Base-by-base conservation (phyloP, 2,329 filamentous ascomycete species). In the Neonectria magnoliae region DNA sequence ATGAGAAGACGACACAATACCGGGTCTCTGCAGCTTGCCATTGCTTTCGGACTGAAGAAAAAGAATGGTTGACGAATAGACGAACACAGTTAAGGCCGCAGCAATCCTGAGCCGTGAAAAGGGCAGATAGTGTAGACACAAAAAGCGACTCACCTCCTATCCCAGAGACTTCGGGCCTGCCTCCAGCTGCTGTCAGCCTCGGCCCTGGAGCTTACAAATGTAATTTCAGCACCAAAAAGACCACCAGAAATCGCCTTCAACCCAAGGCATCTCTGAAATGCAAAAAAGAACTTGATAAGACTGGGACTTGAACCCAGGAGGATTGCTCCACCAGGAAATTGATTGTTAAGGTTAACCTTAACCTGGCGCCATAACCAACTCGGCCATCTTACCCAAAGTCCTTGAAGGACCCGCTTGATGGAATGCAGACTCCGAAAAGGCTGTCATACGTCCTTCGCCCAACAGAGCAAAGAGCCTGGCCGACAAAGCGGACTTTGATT, bases 361-460 rank as follows among this genome's bases (percentile, higher is more conserved):
- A 72, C 71, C 71, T 72, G 71, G 59, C 71, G 71, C 71, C 71
- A 73, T 72, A 73, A 73, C 71, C 71, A 73, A 73, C 71, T 73
- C 71, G 71, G 71, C 71, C 71, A 73, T 73, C 71, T 73, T 69
- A 73, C 71, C 71, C 38, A 42, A 31, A 36, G 22, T 50, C 36
- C 29, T 62, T 33, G 31, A 22, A 62, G 53, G 38, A 69, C 48
- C 56, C 53, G 27, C n/a, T 65, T 65, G 56, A 47, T 65, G 11
- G 1, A 3, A 18, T 1, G 1, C 1, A 1, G 0, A 2, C 0
- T 3, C 1, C 5, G 8, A 62, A 64, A 57, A 41, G 5, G 16
- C 1, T 10, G 9, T 20, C 29, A 65, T 59, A 44, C 11, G 27
- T 22, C 45, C 41, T 25, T 41, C 1, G 4, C 1, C 6, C 18